Base-by-base conservation (phyloP, 345 rosid species). In the Capsella bursapastoris region DNA sequence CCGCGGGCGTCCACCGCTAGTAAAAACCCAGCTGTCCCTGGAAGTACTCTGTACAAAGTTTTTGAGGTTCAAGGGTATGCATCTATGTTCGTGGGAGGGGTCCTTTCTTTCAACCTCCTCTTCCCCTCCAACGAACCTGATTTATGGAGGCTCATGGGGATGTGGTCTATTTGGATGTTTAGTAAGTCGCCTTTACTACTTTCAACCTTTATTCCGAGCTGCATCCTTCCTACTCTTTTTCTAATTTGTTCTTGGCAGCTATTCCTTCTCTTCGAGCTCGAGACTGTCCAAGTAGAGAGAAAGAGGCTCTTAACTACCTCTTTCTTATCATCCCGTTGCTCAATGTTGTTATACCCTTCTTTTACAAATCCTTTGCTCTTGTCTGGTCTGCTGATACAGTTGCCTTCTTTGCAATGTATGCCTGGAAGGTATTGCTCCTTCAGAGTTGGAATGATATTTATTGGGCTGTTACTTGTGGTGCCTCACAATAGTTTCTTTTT, bases 111-210 rank as follows among this genome's bases (percentile, higher is more conserved):
- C 86, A 93, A 93, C 72, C 89, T 94, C 68, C 77, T 91, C 32
- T 90, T 90, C 78, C 97, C 97, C 53, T 90, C 97, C 4, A 83
- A 84, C 69, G 91, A 91, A 73, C 98, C 98, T 7, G 97, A 94
- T 70, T 50, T 94, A 11, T 91, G 97, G 97, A 91, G 98, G 80
- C 78, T 94, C 51, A 91, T 91, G 92, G 98, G 98, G 32, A 94
- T 94, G 98, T 94, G 98, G 98, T 94, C 98, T 25, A 91, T 94
- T 71, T 89, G 98, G 98, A 89, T 94, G 97, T 94, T 94, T 87
- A 90, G 98, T 91, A 81, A 85, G 97, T 85, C 53, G 0, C 37
- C 18, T 52, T 22, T 35, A 5, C 47, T 35, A 27, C 0, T 16
- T 50, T 25, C 52, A 22, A n/a, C 25, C 47, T 62, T 53, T 2